Evolutionary conservation across 345 rosid genomes (phyloP).

Genomic region (Moricandia moricandioides): DNA sequence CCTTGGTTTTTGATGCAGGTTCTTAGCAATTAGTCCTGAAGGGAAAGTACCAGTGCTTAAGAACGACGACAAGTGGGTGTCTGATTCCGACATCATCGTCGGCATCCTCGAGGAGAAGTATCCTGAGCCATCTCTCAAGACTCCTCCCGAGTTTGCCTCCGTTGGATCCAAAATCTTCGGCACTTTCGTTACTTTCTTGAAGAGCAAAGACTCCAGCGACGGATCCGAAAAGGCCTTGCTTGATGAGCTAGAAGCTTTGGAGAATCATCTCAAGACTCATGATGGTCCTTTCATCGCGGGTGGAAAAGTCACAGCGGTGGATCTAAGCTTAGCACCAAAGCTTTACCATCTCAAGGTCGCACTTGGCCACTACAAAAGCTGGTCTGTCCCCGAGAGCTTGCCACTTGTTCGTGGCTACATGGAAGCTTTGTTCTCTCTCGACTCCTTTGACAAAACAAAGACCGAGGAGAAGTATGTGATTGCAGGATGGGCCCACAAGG

Average conservation of each 20-base stretch:
- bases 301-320: conserved; percentile 66
- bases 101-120: conserved; percentile 74
- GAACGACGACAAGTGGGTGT: conserved; percentile 75
- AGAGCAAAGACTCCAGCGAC: conserved; percentile 83
- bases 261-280: conserved; percentile 70
- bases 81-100: conserved; percentile 85
- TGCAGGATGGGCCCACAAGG: conserved; percentile 84
- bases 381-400: conserved; percentile 72
- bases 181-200: conserved; percentile 59
- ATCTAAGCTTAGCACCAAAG: conserved; percentile 87
- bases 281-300: conserved; percentile 87
- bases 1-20: conserved; percentile 45
- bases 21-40: conserved; percentile 69
- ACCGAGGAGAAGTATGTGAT: conserved; percentile 55
- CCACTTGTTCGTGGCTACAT: conserved; percentile 59
- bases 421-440: conserved; percentile 52
- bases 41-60: conserved; percentile 82
- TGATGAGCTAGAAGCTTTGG: conserved; percentile 71
- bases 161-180: conserved; percentile 73
- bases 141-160: conserved; percentile 64
- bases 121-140: conserved; percentile 67
- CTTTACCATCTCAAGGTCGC: conserved; percentile 81
- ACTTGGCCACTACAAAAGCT: conserved; percentile 83
- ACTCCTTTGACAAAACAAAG: conserved; percentile 72
- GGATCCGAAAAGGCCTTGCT: conserved; percentile 75